Evolutionary conservation across 805 yeast genomes (phyloP).

Genomic region (Debaryomyces prosopidis): DNA sequence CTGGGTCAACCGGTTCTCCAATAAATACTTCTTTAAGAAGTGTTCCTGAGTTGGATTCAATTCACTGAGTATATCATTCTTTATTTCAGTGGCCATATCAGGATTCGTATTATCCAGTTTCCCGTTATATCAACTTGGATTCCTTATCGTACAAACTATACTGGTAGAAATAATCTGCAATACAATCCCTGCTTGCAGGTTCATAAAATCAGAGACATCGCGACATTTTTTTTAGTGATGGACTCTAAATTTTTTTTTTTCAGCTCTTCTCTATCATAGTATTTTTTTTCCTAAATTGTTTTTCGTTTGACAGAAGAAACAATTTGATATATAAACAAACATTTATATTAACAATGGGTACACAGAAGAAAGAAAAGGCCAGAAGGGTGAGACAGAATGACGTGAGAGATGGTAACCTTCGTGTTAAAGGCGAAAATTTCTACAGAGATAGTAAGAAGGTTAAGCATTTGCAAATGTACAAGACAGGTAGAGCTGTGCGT

Average conservation of each 20-base stretch:
- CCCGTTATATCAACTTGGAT: neutral
- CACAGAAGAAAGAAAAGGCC: conserved; percentile 85
- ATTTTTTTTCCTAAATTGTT: neutral
- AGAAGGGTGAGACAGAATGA: conserved; percentile 84
- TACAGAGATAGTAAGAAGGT: conserved; percentile 93
- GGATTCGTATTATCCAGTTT: neutral
- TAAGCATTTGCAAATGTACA: conserved; percentile 88
- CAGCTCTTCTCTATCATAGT: neutral
- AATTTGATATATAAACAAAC: neutral
- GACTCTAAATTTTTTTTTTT: neutral
- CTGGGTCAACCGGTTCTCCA: conserved; percentile 56
- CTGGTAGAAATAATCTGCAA: neutral
- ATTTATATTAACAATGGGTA: conserved; percentile 65
- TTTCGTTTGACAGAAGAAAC: neutral
- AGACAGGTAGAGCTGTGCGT: conserved; percentile 82
- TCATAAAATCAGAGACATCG: neutral
- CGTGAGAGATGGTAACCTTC: conserved; percentile 82
- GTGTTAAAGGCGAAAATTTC: conserved; percentile 96
- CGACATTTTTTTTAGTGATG: conserved; percentile 1
- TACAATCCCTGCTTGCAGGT: neutral
- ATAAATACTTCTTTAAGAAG: conserved; percentile 78
- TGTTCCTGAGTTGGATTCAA: conserved; percentile 76
- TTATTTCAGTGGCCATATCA: neutral
- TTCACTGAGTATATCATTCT: neutral
- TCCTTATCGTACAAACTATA: neutral